Conservation (phyloP, 2,329 filamentous ascomycete genomes). For the Nemania sp. region DNA sequence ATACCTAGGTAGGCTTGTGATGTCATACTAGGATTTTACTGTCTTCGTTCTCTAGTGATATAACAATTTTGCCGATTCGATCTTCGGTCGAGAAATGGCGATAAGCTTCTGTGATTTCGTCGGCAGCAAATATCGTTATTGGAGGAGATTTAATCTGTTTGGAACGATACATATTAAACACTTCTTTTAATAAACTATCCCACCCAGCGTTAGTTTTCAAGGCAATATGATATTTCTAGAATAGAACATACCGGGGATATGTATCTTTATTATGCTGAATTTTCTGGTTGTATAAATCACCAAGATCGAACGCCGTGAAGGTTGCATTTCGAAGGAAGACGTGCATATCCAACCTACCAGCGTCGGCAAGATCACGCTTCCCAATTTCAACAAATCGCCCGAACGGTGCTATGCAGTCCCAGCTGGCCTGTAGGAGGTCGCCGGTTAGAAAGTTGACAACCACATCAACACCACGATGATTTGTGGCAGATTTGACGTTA, state of each 20-base stretch:
- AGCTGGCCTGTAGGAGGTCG: conserved; percentile 39
- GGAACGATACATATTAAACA: not conserved
- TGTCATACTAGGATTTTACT: conserved; percentile 32
- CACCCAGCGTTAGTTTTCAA: not conserved
- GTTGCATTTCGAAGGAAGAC: conserved; percentile 54
- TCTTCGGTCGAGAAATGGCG: conserved; percentile 9
- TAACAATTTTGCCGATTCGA: conserved; percentile 20
- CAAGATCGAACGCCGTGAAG: conserved; percentile 48
- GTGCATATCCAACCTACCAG: conserved; percentile 36
- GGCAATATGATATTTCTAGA: not conserved
- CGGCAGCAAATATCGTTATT: not conserved
- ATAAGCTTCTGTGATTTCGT: conserved; percentile 8
- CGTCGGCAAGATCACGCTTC: conserved; percentile 51
- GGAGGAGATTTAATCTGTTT: conserved; percentile 7
- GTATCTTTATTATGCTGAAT: too few relatives aligned
- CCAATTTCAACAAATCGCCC: conserved; percentile 57
- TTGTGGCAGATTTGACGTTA: not conserved
- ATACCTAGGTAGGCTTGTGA: not conserved
- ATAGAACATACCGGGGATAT: not conserved
- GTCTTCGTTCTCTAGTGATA: conserved; percentile 13
- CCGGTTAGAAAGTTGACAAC: conserved; percentile 24
- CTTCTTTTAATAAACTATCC: conserved; percentile 5
- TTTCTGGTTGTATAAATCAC: not conserved
- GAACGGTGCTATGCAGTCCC: conserved; percentile 53
- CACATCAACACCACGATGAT: conserved; percentile 31